Evolutionary conservation across 2,329 filamentous ascomycete species (phyloP).

Genomic region (Arthrocladium fulminans): DNA sequence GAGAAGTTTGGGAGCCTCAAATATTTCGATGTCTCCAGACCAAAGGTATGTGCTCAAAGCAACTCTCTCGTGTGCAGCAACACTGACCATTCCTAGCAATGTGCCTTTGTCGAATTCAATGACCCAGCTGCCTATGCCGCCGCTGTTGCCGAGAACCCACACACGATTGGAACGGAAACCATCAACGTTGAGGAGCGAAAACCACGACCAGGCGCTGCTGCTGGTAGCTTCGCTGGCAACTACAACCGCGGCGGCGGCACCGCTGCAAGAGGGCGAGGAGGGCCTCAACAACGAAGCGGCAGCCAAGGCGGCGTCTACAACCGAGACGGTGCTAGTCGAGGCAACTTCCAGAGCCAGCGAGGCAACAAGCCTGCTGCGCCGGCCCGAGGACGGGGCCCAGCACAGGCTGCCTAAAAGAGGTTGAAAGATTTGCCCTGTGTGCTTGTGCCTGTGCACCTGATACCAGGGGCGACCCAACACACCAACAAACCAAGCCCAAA

Average conservation of each 20-base stretch:
- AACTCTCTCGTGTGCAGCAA: conserved; percentile 13
- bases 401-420: conserved; percentile 34
- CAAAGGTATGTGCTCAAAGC: conserved; percentile 57
- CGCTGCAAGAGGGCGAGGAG: conserved; percentile 52
- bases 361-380: conserved; percentile 41
- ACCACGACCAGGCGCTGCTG: conserved; percentile 61
- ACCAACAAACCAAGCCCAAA: not conserved
- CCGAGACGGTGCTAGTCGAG: conserved; percentile 59
- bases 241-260: conserved; percentile 51
- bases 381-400: conserved; percentile 37
- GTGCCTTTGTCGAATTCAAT: conserved; percentile 91
- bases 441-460: no score
- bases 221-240: conserved; percentile 2
- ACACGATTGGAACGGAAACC: conserved; percentile 70
- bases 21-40: conserved; percentile 56
- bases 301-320: conserved; percentile 62
- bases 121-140: conserved; percentile 71
- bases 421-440: not conserved
- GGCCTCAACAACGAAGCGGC: conserved; percentile 47
- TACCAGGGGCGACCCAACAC: no score
- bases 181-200: conserved; percentile 85
- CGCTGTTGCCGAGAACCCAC: conserved; percentile 75
- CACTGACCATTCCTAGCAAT: conserved; percentile 55
- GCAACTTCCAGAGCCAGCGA: conserved; percentile 53
- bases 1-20: conserved; percentile 58